Evolutionary conservation across 1,284 basidiomycete species (phyloP).

Genomic region (Boletus mariae): DNA sequence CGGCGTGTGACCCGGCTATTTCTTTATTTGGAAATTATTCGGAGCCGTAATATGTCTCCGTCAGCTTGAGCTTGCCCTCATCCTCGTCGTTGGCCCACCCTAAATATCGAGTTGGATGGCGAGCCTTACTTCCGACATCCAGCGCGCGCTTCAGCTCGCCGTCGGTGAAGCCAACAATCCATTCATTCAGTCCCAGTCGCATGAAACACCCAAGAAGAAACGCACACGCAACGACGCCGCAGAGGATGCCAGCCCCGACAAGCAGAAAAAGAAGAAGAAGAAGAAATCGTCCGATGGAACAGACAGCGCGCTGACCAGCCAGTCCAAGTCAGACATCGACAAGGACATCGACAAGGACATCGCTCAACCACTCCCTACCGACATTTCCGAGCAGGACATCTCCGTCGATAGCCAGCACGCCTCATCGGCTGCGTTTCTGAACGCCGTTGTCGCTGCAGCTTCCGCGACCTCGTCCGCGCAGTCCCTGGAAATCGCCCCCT

Average conservation of each 20-base stretch:
- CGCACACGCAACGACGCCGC: conserved; percentile 21
- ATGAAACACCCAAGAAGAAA: conserved; percentile 23
- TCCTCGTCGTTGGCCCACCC: conserved; percentile 35
- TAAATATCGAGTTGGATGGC: conserved; percentile 33
- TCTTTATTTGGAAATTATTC: conserved; percentile 16
- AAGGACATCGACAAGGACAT: conserved; percentile 36
- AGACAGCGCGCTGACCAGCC: conserved; percentile 8
- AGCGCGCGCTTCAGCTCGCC: conserved; percentile 37
- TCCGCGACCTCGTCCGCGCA: conserved; percentile 38
- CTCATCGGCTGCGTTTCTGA: conserved; percentile 54
- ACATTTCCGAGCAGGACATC: conserved; percentile 26
- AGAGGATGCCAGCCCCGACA: conserved; percentile 19
- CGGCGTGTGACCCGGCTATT: conserved; percentile 2
- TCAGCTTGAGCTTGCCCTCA: conserved; percentile 38
- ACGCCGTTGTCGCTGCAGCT: conserved; percentile 56
- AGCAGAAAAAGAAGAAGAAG: conserved; percentile 11
- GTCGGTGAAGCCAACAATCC: conserved; percentile 41
- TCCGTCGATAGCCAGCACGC: conserved; percentile 35
- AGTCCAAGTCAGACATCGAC: conserved; percentile 34
- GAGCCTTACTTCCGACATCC: conserved; percentile 37
- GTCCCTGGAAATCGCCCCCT: conserved; percentile 23
- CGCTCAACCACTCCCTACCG: background rate
- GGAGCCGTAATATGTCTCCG: conserved; percentile 1
- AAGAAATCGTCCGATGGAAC: conserved; percentile 12
- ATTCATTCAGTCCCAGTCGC: conserved; percentile 34